Evolutionary conservation across 495 filamentous ascomycete species (phyloP).

Genomic region (Penicillium atrosanguineum): DNA sequence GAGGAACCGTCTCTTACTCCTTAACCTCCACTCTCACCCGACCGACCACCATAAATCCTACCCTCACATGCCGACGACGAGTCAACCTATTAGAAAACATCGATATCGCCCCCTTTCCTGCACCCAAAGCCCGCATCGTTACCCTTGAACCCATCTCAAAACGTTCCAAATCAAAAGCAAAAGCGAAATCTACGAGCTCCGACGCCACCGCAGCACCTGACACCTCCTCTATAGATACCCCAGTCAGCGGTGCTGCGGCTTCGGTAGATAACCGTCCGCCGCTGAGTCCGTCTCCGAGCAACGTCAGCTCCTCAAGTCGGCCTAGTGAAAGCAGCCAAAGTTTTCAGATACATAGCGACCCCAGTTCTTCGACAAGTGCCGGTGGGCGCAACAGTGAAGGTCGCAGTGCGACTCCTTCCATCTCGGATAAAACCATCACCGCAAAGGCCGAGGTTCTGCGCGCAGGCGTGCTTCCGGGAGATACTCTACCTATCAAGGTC

Average conservation of each 20-base stretch:
- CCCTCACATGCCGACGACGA: conserved; percentile 72
- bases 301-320: conserved; percentile 61
- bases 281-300: conserved; percentile 58
- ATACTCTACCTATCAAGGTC: conserved; percentile 75
- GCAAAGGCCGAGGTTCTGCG: conserved; percentile 81
- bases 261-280: conserved; percentile 38
- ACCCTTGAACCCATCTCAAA: conserved; percentile 72
- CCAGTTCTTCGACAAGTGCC: conserved; percentile 36
- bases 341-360: conserved; percentile 42
- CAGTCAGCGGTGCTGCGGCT: conserved; percentile 24
- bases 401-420: conserved; percentile 40
- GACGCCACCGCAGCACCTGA: conserved; percentile 35
- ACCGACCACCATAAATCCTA: conserved; percentile 82
- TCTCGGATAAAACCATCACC: conserved; percentile 68
- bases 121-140: conserved; percentile 68
- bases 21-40: conserved; percentile 86
- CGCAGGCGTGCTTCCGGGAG: conserved; percentile 83
- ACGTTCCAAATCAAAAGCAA: conserved; percentile 49
- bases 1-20: conserved; percentile 87
- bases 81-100: conserved; percentile 73
- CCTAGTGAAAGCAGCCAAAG: conserved; percentile 58
- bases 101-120: conserved; percentile 56
- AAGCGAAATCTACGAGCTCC: conserved; percentile 33
- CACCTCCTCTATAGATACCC: conserved; percentile 32
- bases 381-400: conserved; percentile 42